Percentiles rank a stretch among this genome's conserved stretches.
phyloP scores from a whole-genome alignment of 2,329 filamentous ascomycete genomes.

The Cercospora brassicicola region DNA sequence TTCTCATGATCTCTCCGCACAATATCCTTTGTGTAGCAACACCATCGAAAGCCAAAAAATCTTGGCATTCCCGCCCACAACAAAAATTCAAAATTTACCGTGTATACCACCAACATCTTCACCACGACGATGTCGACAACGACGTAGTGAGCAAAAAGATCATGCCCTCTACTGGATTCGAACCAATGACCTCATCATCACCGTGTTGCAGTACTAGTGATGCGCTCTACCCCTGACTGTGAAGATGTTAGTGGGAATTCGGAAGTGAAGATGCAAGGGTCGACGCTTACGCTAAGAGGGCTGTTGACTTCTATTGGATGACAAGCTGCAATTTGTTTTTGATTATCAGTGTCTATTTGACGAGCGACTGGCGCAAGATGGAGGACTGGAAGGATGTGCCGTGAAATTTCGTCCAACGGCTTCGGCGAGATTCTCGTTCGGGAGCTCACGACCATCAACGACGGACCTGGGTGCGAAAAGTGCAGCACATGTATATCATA shows the following conservation, averaged over 20 bases:
- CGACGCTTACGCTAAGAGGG: neutral
- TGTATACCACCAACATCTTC: neutral
- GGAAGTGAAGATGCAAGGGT: neutral
- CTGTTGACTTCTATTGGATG: neutral
- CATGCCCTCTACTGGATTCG: constrained; percentile 5
- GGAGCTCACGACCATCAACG: too few relatives aligned
- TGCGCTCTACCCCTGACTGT: constrained; percentile 5
- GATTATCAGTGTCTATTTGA: too few relatives aligned
- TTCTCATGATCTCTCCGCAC: neutral
- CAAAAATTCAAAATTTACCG: neutral
- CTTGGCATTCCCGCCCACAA: neutral
- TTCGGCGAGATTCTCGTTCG: too few relatives aligned
- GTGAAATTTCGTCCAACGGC: too few relatives aligned
- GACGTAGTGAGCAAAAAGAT: neutral
- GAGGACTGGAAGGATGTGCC: too few relatives aligned
- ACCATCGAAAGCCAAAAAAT: neutral
- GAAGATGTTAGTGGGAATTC: neutral
- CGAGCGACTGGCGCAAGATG: too few relatives aligned
- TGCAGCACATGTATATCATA: too few relatives aligned
- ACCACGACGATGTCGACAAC: neutral
- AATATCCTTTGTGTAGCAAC: neutral
- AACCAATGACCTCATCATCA: constrained; percentile 4
- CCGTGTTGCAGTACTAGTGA: neutral
- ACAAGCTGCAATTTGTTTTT: neutral
- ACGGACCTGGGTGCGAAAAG: too few relatives aligned